Base-by-base conservation (phyloP, 148 eudicot genomes). In the Vaccinium vitisidaea region DNA sequence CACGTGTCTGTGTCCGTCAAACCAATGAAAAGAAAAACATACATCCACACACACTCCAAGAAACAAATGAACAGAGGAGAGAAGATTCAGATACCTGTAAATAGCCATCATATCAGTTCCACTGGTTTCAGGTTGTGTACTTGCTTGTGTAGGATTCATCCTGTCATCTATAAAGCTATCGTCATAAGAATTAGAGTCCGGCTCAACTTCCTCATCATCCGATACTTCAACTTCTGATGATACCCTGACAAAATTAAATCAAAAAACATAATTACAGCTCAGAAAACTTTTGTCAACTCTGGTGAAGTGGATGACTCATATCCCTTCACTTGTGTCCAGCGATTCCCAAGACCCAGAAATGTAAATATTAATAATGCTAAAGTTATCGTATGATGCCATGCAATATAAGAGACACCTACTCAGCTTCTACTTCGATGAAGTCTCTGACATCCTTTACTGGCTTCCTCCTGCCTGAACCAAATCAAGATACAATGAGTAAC, bases 101-200 rank as follows among this genome's bases (percentile, higher is more conserved):
- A 96, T 80, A 75, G 98, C 97, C 97, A 96, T 92, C 98, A 94
- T 94, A 86, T 92, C 98, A 82, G 85, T 27, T 86, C 84, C 84
- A 86, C 89, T 83, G 50, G 79, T 87, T 79, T 87, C 94, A 73
- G 92, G 92, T 87, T 92, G 93, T 84, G 92, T 89, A 84, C 84
- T 89, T 75, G 88, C 88, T 70, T 82, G 85, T 71, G 94, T 93
- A 75, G 92, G 90, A 85, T 92, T 85, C 55, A 89, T 74, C 76
- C 90, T 83, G 85, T 96, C 99, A 87, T 96, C 95, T 79, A 96
- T 96, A 83, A 96, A 96, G 87, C 98, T 94, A 75, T 90, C 92
- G 86, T 92, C 97, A 86, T 85, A 96, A 14, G 95, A 87, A 84
- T 89, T 88, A 61, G 87, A 84, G 63, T 91, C 91, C 52, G 84